These are phyloP conservation scores for Leccinum incarnatum DNA, from an alignment of 768 basidiomycete genomes.

Conservation along the genomic window DNA sequence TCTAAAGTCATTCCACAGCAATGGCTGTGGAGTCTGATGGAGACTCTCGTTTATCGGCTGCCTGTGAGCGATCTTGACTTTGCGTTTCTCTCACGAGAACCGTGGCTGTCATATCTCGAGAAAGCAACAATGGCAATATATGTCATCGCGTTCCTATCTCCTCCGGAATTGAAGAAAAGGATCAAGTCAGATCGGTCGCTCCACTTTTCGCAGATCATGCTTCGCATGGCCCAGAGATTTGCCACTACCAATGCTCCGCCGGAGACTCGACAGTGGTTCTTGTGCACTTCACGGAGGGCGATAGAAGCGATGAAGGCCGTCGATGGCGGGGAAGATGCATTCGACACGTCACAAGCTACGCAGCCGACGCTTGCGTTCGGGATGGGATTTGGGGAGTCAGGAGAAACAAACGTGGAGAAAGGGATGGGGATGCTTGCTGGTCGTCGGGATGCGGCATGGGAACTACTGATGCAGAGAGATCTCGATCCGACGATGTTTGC, in stretches of 20 bases:
- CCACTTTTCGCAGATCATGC: constrained; percentile 67
- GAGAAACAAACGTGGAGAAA: constrained; percentile 60
- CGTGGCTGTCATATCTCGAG: constrained; percentile 78
- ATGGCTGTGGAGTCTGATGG: constrained; percentile 61
- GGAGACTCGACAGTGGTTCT: constrained; percentile 53
- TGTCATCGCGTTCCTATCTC: constrained; percentile 78
- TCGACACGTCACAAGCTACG: constrained; percentile 61
- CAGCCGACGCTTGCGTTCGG: constrained; percentile 71
- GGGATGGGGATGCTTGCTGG: constrained; percentile 76
- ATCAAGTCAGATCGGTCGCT: constrained; percentile 65
- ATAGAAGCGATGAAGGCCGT: constrained; percentile 77
- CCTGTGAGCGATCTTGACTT: constrained; percentile 79
- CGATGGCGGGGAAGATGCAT: constrained; percentile 72
- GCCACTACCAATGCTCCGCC: constrained; percentile 42
- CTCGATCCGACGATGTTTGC: constrained; percentile 72
- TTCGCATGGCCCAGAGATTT: constrained; percentile 68
- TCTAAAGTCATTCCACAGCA: constrained; percentile 55
- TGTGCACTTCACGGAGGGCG: constrained; percentile 59
- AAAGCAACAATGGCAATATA: constrained; percentile 81
- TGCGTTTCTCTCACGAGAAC: constrained; percentile 56
- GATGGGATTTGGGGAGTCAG: constrained; percentile 80
- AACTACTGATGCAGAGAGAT: constrained; percentile 67
- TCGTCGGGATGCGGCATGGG: constrained; percentile 68
- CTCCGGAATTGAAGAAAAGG: constrained; percentile 67
- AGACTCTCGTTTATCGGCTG: constrained; percentile 75